Evolutionary conservation across 1,284 basidiomycete genomes (phyloP).

Genomic region (Pterulicium gracile): DNA sequence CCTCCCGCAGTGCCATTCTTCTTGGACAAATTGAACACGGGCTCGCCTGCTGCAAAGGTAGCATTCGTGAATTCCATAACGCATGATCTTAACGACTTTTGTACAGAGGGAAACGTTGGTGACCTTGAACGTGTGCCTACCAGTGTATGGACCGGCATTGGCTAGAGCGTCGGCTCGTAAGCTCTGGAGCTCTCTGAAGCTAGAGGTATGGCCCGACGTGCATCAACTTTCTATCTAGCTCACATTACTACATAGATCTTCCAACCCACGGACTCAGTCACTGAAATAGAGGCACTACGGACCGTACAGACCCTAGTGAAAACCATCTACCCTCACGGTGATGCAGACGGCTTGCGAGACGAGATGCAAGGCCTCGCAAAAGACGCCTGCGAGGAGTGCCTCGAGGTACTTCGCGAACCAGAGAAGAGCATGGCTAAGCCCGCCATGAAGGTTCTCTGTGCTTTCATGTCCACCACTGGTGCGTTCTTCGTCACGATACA

Average conservation of each 20-base stretch:
- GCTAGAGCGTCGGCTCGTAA: conserved; percentile 58
- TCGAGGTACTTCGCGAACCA: conserved; percentile 72
- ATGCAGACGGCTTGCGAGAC: conserved; percentile 21
- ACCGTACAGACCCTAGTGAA: conserved; percentile 62
- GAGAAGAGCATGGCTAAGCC: conserved; percentile 87
- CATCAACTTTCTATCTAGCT: conserved; percentile 2
- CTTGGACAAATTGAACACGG: conserved; percentile 85
- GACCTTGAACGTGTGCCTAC: conserved; percentile 66
- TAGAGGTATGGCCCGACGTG: conserved; percentile 54
- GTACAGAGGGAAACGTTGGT: conserved; percentile 72
- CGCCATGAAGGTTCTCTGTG: conserved; percentile 72
- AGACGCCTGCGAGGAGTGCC: conserved; percentile 71
- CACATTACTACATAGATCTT: conserved; percentile 53
- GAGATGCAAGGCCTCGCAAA: conserved; percentile 52
- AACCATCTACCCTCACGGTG: conserved; percentile 50
- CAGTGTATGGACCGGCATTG: conserved; percentile 65
- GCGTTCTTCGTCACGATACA: conserved; percentile 18
- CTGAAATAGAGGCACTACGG: conserved; percentile 63
- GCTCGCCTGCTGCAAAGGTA: conserved; percentile 80
- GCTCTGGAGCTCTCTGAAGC: conserved; percentile 80
- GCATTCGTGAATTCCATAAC: conserved; percentile 4
- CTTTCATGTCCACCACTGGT: conserved; percentile 71
- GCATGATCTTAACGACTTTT: conserved; percentile 3
- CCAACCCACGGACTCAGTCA: conserved; percentile 72
- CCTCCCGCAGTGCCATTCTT: conserved; percentile 81